These are phyloP conservation scores for Guadua angustifolia DNA, from an alignment of 176 grass and related monocot species.

Conservation along the genomic window DNA sequence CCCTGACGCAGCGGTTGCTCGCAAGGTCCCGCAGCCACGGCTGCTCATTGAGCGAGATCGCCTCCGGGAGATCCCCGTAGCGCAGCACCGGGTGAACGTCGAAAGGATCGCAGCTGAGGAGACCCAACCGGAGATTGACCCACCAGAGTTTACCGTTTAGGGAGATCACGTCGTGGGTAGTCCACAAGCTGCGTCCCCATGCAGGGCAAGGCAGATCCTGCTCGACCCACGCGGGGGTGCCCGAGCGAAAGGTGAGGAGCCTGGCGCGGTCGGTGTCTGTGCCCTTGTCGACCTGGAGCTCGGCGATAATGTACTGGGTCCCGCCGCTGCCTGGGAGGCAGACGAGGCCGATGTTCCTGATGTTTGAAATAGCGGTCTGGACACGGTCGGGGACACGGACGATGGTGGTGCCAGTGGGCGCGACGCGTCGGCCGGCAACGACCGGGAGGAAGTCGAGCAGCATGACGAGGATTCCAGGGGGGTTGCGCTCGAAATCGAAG, in stretches of 20 bases:
- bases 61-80: not conserved
- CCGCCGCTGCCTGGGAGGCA: not conserved
- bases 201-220: not conserved
- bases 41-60: not conserved
- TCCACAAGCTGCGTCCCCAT: too few relatives aligned
- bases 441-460: not conserved
- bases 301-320: not conserved
- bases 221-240: constrained; percentile 7
- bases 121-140: constrained; percentile 37
- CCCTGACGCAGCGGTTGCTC: constrained; percentile 7
- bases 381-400: not conserved
- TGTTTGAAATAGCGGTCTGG: not conserved
- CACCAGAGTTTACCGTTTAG: constrained; percentile 37
- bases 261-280: not conserved
- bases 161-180: constrained; percentile 17
- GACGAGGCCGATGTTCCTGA: not conserved
- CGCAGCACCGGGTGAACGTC: not conserved
- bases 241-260: constrained; percentile 7
- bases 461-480: not conserved
- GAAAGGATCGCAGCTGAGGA: constrained; percentile 31
- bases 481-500: not conserved
- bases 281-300: not conserved
- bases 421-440: not conserved
- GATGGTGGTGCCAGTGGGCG: not conserved
- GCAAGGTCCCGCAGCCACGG: not conserved